These are phyloP conservation scores for Botrytis byssoidea DNA, from an alignment of 2,329 filamentous ascomycete species.

Conservation along the genomic window DNA sequence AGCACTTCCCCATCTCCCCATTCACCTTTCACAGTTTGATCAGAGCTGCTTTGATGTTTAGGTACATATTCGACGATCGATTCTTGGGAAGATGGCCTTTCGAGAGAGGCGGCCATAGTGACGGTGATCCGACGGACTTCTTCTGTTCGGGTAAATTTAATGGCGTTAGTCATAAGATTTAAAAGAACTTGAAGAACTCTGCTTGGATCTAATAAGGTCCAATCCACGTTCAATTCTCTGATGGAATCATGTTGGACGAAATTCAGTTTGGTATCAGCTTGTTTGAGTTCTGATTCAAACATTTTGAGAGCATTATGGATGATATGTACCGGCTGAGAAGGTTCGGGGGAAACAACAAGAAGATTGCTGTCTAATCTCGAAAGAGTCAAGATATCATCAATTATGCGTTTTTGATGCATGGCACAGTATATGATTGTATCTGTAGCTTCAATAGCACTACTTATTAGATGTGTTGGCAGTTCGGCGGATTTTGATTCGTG, in stretches of 20 bases:
- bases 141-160: slow-evolving; percentile 65
- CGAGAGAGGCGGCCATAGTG: background rate
- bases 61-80: slow-evolving; percentile 11
- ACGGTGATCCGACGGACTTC: slow-evolving; percentile 7
- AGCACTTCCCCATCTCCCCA: slow-evolving; percentile 3
- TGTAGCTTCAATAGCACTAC: slow-evolving; percentile 68
- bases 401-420: slow-evolving; percentile 69
- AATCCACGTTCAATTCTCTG: slow-evolving; percentile 56
- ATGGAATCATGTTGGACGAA: slow-evolving; percentile 65
- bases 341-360: slow-evolving; percentile 66
- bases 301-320: slow-evolving; percentile 70
- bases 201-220: slow-evolving; percentile 68
- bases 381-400: slow-evolving; percentile 60
- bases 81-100: background rate
- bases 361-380: slow-evolving; percentile 70
- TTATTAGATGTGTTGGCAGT: slow-evolving; percentile 48
- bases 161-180: slow-evolving; percentile 76
- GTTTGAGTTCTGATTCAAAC: slow-evolving; percentile 72
- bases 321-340: slow-evolving; percentile 65
- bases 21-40: slow-evolving; percentile 1
- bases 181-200: slow-evolving; percentile 76
- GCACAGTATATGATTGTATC: slow-evolving; percentile 76
- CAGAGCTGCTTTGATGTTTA: background rate
- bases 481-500: slow-evolving; percentile 35
- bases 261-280: slow-evolving; percentile 64